Evolutionary conservation across 169 alveolate genomes (phyloP).

Genomic region (Plasmodium fragile): DNA sequence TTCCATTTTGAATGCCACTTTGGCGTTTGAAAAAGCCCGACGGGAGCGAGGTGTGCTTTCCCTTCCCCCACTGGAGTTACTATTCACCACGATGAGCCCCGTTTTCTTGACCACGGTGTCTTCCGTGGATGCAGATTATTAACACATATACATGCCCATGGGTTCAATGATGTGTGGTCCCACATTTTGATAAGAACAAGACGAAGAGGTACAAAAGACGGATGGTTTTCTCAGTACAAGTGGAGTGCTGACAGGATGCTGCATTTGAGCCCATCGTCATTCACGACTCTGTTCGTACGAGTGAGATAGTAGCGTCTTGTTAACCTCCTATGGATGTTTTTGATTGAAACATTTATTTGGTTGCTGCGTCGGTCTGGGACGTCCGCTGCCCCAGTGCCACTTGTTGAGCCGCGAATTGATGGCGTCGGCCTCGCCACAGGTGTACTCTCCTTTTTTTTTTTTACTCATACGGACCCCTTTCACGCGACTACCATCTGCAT

Average conservation of each 20-base stretch:
- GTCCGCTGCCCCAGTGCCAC: too few relatives aligned
- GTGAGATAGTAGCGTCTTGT: conserved; percentile 23
- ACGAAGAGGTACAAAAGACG: conserved; percentile 30
- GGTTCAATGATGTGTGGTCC: conserved; percentile 3
- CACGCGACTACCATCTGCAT: background rate
- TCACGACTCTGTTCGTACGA: conserved; percentile 6
- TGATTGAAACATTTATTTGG: background rate
- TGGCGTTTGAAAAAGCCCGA: conserved; percentile 10
- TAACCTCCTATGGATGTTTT: conserved; percentile 15
- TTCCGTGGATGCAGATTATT: background rate
- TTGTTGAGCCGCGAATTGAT: too few relatives aligned
- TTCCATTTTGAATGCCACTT: conserved; percentile 35
- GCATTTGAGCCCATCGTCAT: conserved; percentile 43
- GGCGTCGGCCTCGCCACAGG: background rate
- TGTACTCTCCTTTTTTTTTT: background rate
- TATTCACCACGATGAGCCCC: background rate
- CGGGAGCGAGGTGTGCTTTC: background rate
- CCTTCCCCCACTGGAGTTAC: background rate
- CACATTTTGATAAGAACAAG: conserved; percentile 28
- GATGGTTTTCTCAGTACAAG: conserved; percentile 16
- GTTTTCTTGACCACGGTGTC: conserved; percentile 20
- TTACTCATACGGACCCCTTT: background rate
- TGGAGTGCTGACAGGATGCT: conserved; percentile 23
- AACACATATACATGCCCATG: conserved; percentile 16
- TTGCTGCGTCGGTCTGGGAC: too few relatives aligned